Evolutionary conservation across 1,284 basidiomycete species (phyloP).

Genomic region (Pholiota adiposa): DNA sequence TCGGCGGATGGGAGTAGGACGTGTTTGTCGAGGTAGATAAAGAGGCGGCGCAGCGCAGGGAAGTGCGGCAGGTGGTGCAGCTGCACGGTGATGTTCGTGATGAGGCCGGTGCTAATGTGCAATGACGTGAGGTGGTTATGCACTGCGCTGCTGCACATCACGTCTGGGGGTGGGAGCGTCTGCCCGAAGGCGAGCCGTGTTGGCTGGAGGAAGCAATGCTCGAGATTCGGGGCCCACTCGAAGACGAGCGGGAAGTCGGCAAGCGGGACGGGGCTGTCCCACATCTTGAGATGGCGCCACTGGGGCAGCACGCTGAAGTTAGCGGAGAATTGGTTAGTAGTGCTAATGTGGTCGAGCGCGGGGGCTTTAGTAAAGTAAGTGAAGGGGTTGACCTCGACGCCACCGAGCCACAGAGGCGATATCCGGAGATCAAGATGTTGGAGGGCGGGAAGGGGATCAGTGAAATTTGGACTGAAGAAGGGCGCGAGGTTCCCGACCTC

Average conservation of each 20-base stretch:
- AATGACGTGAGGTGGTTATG: conserved; percentile 1
- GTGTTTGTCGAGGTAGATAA: conserved; percentile 16
- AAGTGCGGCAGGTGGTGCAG: conserved; percentile 13
- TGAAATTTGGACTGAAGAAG: not conserved
- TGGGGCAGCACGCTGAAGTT: conserved; percentile 1
- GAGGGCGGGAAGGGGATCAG: not conserved
- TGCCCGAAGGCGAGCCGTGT: not conserved
- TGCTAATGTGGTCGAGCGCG: not conserved
- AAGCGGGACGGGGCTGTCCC: conserved; percentile 3
- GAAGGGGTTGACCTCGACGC: not conserved
- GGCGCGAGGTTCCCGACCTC: not conserved
- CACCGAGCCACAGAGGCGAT: not conserved
- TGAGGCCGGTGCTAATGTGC: conserved; percentile 7
- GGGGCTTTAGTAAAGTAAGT: conserved; percentile 1
- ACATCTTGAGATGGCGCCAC: conserved; percentile 4
- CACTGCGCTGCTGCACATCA: not conserved
- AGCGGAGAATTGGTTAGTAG: not conserved
- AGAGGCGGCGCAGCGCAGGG: conserved; percentile 9
- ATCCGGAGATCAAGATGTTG: not conserved
- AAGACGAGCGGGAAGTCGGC: conserved; percentile 5
- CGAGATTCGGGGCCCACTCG: conserved; percentile 1
- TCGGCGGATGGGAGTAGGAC: not conserved
- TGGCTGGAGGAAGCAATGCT: conserved; percentile 10
- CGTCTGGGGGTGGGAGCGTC: not conserved
- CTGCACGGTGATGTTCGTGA: conserved; percentile 8